Percentiles rank a stretch among this genome's conserved stretches.
phyloP scores from a whole-genome alignment of 768 basidiomycete species.

The Auricularia sp. region DNA sequence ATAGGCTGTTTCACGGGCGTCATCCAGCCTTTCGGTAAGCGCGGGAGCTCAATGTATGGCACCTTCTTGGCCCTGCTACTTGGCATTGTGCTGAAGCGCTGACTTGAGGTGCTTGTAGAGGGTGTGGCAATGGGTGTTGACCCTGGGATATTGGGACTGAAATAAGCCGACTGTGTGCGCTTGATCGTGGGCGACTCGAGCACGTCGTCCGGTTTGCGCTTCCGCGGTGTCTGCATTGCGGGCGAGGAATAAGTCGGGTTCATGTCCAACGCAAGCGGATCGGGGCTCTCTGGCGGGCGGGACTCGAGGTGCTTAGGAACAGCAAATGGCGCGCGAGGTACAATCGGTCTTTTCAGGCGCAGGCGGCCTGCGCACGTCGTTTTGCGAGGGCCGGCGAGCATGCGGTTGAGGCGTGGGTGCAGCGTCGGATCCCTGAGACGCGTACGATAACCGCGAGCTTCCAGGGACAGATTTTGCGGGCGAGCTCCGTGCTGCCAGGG shows the following conservation, averaged over 20 bases:
- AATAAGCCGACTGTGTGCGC: slow-evolving; percentile 30
- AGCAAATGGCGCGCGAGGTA: background rate
- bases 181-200: slow-evolving; percentile 56
- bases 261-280: slow-evolving; percentile 36
- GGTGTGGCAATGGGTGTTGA: slow-evolving; percentile 12
- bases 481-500: slow-evolving; percentile 11
- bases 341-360: background rate
- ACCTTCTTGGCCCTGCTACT: slow-evolving; percentile 20
- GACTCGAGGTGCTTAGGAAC: slow-evolving; percentile 15
- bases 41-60: slow-evolving; percentile 37
- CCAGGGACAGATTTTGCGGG: background rate
- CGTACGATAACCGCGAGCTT: slow-evolving; percentile 4
- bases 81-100: slow-evolving; percentile 10
- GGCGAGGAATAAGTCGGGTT: slow-evolving; percentile 18
- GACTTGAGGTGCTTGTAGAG: slow-evolving; percentile 4
- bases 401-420: background rate
- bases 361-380: slow-evolving; percentile 13
- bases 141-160: slow-evolving; percentile 10
- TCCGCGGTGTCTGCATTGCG: slow-evolving; percentile 45
- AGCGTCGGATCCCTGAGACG: background rate
- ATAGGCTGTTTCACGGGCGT: slow-evolving; percentile 33
- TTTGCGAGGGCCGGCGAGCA: background rate
- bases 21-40: slow-evolving; percentile 29
- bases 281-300: slow-evolving; percentile 31
- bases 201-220: slow-evolving; percentile 54